Base-by-base conservation (phyloP, 192 early-diverging fungal genomes). In the Podila verticillata region DNA sequence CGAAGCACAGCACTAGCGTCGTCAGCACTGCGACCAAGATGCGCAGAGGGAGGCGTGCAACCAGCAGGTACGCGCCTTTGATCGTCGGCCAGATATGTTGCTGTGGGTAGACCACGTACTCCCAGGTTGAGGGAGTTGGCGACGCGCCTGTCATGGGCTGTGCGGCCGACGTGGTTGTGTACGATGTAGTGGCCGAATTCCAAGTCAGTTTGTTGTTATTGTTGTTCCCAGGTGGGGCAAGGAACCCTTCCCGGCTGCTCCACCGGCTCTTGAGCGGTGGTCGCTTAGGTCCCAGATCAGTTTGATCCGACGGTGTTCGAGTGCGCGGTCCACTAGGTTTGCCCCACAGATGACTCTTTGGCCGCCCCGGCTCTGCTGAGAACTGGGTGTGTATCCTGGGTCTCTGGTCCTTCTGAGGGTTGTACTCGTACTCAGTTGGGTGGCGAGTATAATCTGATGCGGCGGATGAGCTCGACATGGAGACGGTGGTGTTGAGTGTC, bases 171-270 rank as follows among this genome's bases (percentile, higher is more conserved):
- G 77, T 65, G 19, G 77, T 60, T 3, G 77, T 80, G 48, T 80
- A 80, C 12, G 77, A 80, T 1, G 77, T 80, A 0, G 77, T 80
- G 6, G 66, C 77, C 61, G 77, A 80, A 48, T 80, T 80, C 77
- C 77, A 80, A 17, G 77, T 80, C 44, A 80, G 61, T 20, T 80
- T 80, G 56, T 68, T 24, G 12, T 57, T 32, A 30, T 44, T 63
- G 39, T 35, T 35, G 26, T 28, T 63, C 4, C 34, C 31, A 3
- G n/a, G 60, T 7, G 36, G 57, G 15, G 24, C 59, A 5, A 72
- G 7, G 0, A 58, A 63, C 15, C 49, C 64, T 12, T 70, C 64
- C 20, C 65, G 61, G 24, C 66, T 80, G 28, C 58, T 80, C 10
- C 57, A 54, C 17, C 44, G 29, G n/a, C 13, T 57, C 61, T 62